Percentiles rank a stretch among this genome's conserved stretches.
phyloP scores from a whole-genome alignment of 192 early-diverging fungal species.

The Rhizophagus clarus region DNA sequence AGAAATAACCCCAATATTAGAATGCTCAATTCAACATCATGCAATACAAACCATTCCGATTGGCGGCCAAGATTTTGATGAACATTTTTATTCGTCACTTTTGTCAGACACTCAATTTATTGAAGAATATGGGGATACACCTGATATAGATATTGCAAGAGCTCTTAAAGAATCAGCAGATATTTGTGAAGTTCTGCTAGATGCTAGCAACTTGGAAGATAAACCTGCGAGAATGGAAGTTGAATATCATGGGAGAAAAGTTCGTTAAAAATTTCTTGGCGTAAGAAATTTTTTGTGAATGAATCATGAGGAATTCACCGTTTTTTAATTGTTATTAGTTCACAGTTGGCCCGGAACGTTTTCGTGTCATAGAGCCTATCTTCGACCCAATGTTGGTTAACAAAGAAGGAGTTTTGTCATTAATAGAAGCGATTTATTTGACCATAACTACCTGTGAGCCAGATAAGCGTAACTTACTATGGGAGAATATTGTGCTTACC shows the following conservation, averaged over 20 bases:
- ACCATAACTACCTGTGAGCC: constrained; percentile 66
- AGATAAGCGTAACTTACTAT: constrained; percentile 77
- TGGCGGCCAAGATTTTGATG: constrained; percentile 71
- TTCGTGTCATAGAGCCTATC: constrained; percentile 66
- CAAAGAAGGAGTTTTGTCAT: constrained; percentile 37
- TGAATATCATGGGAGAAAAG: constrained; percentile 64
- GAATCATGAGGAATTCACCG: constrained; percentile 41
- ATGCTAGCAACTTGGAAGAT: constrained; percentile 37
- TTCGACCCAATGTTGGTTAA: constrained; percentile 66
- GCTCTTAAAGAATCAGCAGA: constrained; percentile 56
- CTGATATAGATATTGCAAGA: constrained; percentile 59
- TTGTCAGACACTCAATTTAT: constrained; percentile 53
- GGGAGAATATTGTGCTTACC: constrained; percentile 84
- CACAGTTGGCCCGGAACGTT: constrained; percentile 63
- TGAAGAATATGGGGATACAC: constrained; percentile 47
- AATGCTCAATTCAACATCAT: constrained; percentile 66
- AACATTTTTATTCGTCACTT: constrained; percentile 63
- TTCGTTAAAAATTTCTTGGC: constrained; percentile 22
- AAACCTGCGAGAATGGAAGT: constrained; percentile 43
- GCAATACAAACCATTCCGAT: constrained; percentile 64
- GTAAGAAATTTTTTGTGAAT: neutral
- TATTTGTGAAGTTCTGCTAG: constrained; percentile 43
- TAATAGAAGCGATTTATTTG: constrained; percentile 68
- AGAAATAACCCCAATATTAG: constrained; percentile 81
- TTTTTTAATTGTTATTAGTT: constrained; percentile 47